phyloP scores from a whole-genome alignment of 2,329 filamentous ascomycete species.

The Pseudogymnoascus sp. region DNA sequence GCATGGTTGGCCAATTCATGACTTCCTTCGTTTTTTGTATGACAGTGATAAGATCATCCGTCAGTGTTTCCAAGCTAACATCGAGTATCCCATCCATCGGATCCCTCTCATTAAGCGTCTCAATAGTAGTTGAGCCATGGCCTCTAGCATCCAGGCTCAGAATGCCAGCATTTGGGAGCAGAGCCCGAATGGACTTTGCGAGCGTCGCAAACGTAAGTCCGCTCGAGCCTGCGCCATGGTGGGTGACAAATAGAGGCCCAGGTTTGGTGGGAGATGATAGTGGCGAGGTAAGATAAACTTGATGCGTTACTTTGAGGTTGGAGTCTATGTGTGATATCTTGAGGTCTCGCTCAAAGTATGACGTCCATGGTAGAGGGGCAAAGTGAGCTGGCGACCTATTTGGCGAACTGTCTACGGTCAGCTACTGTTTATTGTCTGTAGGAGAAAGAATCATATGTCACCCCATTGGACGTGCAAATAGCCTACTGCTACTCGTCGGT shows the following conservation, averaged over 20 bases:
- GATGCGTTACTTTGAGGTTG: slow-evolving; percentile 51
- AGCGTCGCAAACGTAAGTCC: slow-evolving; percentile 85
- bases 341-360: slow-evolving; percentile 84
- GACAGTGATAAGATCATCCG: slow-evolving; percentile 61
- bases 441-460: slow-evolving; percentile 26
- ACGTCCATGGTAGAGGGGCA: slow-evolving; percentile 56
- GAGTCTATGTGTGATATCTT: slow-evolving; percentile 49
- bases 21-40: slow-evolving; percentile 56
- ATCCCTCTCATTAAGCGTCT: slow-evolving; percentile 22
- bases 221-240: slow-evolving; percentile 91
- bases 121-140: slow-evolving; percentile 64
- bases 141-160: slow-evolving; percentile 79
- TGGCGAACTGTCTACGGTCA: slow-evolving; percentile 19
- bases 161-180: slow-evolving; percentile 71
- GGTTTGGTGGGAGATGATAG: slow-evolving; percentile 66
- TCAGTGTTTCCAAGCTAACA: slow-evolving; percentile 63
- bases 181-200: slow-evolving; percentile 65
- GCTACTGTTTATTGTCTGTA: not conserved
- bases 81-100: slow-evolving; percentile 42
- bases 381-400: slow-evolving; percentile 26
- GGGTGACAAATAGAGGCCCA: slow-evolving; percentile 81
- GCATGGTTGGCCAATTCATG: slow-evolving; percentile 66
- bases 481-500: slow-evolving; percentile 62
- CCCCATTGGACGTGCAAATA: slow-evolving; percentile 65
- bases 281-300: slow-evolving; percentile 82